A percentile compares a stretch with the other conserved stretches of the same genome.
These are phyloP conservation scores for Dactylellina sp. DNA, from an alignment of 2,329 filamentous ascomycete species.

Conservation along the genomic window DNA sequence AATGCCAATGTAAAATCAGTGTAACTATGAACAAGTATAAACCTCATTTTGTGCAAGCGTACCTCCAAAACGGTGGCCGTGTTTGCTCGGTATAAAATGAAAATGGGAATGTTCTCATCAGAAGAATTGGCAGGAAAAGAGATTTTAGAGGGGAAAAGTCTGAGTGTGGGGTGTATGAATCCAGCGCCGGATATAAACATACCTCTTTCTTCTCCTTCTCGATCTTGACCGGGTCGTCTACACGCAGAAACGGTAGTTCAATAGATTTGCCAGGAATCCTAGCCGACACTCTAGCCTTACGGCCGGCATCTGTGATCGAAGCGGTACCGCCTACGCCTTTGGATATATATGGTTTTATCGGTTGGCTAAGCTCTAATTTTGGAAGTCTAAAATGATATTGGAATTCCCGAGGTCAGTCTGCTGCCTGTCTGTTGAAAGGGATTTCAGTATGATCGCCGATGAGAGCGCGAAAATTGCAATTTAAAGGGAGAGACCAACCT, in stretches of 20 bases:
- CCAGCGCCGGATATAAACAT: constrained; percentile 5
- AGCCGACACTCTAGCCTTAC: constrained; percentile 26
- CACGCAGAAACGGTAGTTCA: constrained; percentile 50
- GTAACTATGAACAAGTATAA: constrained; percentile 78
- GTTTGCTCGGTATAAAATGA: constrained; percentile 76
- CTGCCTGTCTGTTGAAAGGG: not conserved
- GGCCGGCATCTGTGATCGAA: constrained; percentile 38
- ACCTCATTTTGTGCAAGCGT: constrained; percentile 77
- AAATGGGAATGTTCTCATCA: constrained; percentile 83
- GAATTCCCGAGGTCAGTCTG: constrained; percentile 21
- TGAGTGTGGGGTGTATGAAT: too few species aligned
- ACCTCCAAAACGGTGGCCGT: constrained; percentile 82
- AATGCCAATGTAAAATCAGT: constrained; percentile 68
- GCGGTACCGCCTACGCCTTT: constrained; percentile 37
- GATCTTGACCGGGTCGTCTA: constrained; percentile 47
- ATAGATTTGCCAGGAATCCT: constrained; percentile 22
- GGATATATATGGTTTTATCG: constrained; percentile 36
- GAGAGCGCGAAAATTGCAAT: not conserved
- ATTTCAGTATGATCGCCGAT: constrained; percentile 19
- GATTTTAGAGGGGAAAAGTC: too few species aligned
- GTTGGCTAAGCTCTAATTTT: constrained; percentile 40
- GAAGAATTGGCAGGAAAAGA: constrained; percentile 63
- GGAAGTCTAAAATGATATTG: constrained; percentile 15
- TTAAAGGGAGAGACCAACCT: constrained; percentile 36
- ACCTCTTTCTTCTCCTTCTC: constrained; percentile 54